These are phyloP conservation scores for Acanthamoeba triangularis DNA, from an alignment of 208 protist genomes.

Conservation along the genomic window DNA sequence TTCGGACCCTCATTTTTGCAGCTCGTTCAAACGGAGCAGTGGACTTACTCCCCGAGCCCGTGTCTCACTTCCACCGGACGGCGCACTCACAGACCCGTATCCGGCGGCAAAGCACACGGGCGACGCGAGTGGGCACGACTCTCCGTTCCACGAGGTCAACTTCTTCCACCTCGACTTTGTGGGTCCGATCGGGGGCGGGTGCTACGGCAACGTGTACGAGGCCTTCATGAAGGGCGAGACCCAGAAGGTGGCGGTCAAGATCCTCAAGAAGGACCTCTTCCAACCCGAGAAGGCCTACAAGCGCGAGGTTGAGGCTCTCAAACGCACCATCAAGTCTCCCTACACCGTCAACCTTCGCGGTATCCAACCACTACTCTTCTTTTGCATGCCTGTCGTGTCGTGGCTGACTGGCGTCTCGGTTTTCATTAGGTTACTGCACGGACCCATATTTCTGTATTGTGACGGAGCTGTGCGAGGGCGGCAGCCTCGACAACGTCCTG, in stretches of 20 bases:
- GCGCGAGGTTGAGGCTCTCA: slow-evolving; percentile 56
- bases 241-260: slow-evolving; percentile 50
- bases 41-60: too few relatives aligned
- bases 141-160: slow-evolving; percentile 27
- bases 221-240: slow-evolving; percentile 34
- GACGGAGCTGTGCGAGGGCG: slow-evolving; percentile 70
- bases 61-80: too few relatives aligned
- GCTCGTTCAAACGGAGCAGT: too few relatives aligned
- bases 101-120: background rate
- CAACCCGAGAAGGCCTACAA: slow-evolving; percentile 49
- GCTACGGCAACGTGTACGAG: slow-evolving; percentile 67
- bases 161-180: slow-evolving; percentile 67
- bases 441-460: slow-evolving; percentile 59
- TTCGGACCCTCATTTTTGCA: too few relatives aligned
- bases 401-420: background rate
- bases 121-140: background rate
- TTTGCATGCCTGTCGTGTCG: background rate
- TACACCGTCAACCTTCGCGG: slow-evolving; percentile 51
- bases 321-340: slow-evolving; percentile 51
- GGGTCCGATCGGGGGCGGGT: slow-evolving; percentile 33
- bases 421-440: slow-evolving; percentile 20
- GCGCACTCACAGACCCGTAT: background rate
- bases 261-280: slow-evolving; percentile 53
- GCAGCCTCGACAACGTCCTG: slow-evolving; percentile 52
- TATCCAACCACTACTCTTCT: background rate